Evolutionary conservation across 306 rosid species (phyloP).

Genomic region (Dryas drummondii): DNA sequence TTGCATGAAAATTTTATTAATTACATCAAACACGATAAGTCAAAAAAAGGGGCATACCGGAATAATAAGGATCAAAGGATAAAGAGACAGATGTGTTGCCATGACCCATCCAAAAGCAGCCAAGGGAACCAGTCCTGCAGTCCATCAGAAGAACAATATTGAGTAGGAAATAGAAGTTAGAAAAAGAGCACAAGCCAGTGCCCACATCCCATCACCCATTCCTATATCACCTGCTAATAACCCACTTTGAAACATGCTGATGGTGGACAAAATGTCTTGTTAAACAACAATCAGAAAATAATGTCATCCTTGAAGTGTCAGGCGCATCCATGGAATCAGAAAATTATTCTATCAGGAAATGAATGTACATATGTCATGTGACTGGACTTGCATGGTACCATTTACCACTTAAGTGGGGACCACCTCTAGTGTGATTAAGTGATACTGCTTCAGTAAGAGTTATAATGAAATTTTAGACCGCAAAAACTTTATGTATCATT

Average conservation of each 20-base stretch:
- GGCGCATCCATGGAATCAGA: not conserved
- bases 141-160: slow-evolving; percentile 35
- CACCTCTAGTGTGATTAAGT: not conserved
- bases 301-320: not conserved
- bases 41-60: slow-evolving; percentile 55
- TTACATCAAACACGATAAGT: slow-evolving; percentile 5
- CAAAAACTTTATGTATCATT: not conserved
- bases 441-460: not conserved
- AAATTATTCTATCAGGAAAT: not conserved
- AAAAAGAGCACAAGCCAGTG: slow-evolving; percentile 17
- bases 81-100: slow-evolving; percentile 90
- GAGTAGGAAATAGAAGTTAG: slow-evolving; percentile 23
- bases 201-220: slow-evolving; percentile 12
- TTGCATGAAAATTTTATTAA: not conserved
- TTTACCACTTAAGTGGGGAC: not conserved
- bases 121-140: slow-evolving; percentile 64
- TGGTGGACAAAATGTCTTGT: not conserved
- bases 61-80: slow-evolving; percentile 73
- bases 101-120: slow-evolving; percentile 98
- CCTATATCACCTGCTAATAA: not conserved
- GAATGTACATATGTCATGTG: not conserved
- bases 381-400: slow-evolving; percentile 1
- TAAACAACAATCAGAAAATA: not conserved
- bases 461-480: not conserved
- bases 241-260: not conserved